Conservation (phyloP, 345 rosid genomes). For the Lumnitzera littorea region DNA sequence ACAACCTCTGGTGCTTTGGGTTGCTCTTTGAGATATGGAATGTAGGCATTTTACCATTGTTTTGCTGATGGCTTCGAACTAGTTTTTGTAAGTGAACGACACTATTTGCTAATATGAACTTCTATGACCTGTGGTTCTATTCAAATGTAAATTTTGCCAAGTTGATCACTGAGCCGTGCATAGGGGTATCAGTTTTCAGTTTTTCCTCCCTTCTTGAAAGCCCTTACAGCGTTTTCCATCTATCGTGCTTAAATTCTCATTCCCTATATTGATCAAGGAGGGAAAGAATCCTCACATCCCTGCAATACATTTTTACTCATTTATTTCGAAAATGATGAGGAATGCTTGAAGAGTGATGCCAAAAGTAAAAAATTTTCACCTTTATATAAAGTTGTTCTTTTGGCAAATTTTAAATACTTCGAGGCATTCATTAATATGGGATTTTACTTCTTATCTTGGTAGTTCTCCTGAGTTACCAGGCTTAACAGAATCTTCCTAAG, state of each 20-base stretch:
- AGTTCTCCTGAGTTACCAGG: no score
- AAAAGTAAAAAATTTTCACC: not conserved
- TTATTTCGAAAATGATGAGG: no score
- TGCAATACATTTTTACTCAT: no score
- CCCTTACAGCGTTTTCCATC: no score
- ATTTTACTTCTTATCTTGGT: no score
- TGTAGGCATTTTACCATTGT: slow-evolving; percentile 27
- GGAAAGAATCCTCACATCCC: no score
- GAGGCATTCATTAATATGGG: no score
- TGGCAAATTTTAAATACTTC: no score
- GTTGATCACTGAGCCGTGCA: slow-evolving; percentile 11
- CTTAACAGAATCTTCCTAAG: no score
- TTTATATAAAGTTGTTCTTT: slow-evolving; percentile 4
- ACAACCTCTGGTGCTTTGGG: slow-evolving; percentile 17
- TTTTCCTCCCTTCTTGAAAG: not conserved
- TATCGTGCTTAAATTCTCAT: no score
- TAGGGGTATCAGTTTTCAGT: not conserved
- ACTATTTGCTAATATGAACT: slow-evolving; percentile 8
- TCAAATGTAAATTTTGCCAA: slow-evolving; percentile 51
- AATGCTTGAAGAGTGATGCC: no score
- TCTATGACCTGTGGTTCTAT: slow-evolving; percentile 19
- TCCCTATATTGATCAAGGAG: no score
- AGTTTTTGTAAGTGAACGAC: slow-evolving; percentile 28
- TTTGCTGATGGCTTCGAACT: slow-evolving; percentile 26
- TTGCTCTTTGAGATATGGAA: slow-evolving; percentile 32